Base-by-base conservation (phyloP, 306 rosid genomes). In the Ormosia emarginata region DNA sequence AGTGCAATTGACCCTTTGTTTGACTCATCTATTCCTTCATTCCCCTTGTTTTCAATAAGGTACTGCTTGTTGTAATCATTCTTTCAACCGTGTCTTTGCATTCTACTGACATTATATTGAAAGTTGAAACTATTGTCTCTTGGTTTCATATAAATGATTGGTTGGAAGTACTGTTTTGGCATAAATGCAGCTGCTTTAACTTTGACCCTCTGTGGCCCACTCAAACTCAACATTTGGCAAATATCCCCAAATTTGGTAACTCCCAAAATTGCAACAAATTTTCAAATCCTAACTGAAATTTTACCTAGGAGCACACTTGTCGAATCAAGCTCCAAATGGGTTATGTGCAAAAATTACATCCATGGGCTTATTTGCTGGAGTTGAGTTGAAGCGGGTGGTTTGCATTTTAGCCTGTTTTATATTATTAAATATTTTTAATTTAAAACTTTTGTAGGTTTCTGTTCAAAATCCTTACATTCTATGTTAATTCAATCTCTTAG, bases 91-190 rank as follows among this genome's bases (percentile, higher is more conserved):
- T 24, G 24, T 58, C 32, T 57, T 55, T 65, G 66, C 53, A 56
- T 66, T 43, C 43, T 53, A 66, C 5, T 44, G 37, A 24, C 24
- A 39, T 53, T 67, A 17, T 17, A 55, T 75, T 47, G 71, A 66
- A 81, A 10, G 24, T 67, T 79, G 37, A 44, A 79, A 56, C 40
- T 82, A 49, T 9, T 67, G 47, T 71, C 58, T 49, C 74, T 32
- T 70, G 78, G 44, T 44, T 79, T 69, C 52, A 58, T 58, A 10
- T 47, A 70, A 79, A 32, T 70, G 40, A 30, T 34, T 43, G 52
- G 43, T 41, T 62, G 50, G 67, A 1, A 10, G 4, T 39, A 56
- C 66, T 70, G 29, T 76, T 74, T 37, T 78, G 56, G 18, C 34
- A 37, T 37, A 29, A 57, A 66, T 66, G 33, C n/a, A 24, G 53